A percentile compares a stretch with the other conserved stretches of the same genome.
These are phyloP conservation scores for Fragaria vesca DNA, from an alignment of 306 rosid genomes.

Conservation along the genomic window DNA sequence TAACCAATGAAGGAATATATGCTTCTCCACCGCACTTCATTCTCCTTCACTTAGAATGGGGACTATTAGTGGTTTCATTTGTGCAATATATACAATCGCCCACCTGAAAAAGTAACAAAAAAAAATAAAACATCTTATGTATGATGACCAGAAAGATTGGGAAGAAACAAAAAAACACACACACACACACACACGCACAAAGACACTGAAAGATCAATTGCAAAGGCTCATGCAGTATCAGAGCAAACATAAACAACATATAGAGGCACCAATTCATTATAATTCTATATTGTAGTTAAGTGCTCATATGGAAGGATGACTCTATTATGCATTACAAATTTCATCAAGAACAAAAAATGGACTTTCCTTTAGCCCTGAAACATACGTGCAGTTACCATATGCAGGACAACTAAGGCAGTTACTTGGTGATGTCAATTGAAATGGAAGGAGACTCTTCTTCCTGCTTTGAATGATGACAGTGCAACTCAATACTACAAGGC, in stretches of 20 bases:
- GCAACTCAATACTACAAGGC: background rate
- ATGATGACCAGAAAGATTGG: background rate
- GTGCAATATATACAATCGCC: conserved; percentile 90
- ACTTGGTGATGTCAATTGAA: background rate
- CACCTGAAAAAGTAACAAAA: conserved; percentile 51
- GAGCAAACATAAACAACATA: background rate
- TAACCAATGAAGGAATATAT: conserved; percentile 29
- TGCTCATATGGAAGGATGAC: background rate
- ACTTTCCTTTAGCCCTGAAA: background rate
- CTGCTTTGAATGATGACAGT: background rate
- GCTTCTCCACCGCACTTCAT: conserved; percentile 32
- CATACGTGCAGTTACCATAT: background rate
- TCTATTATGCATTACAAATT: background rate
- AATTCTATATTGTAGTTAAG: background rate
- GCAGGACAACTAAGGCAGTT: background rate
- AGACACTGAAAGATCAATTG: background rate
- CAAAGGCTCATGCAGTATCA: background rate
- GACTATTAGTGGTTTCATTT: conserved; percentile 88
- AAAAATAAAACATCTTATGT: conserved; percentile 8
- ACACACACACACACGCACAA: background rate
- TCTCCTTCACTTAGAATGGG: conserved; percentile 75
- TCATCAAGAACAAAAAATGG: background rate
- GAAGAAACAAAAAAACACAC: background rate
- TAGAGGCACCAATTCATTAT: background rate
- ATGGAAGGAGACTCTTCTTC: background rate